Evolutionary conservation across 352 stramenopile genomes (phyloP).

Genomic region (Phytophthora sp.): DNA sequence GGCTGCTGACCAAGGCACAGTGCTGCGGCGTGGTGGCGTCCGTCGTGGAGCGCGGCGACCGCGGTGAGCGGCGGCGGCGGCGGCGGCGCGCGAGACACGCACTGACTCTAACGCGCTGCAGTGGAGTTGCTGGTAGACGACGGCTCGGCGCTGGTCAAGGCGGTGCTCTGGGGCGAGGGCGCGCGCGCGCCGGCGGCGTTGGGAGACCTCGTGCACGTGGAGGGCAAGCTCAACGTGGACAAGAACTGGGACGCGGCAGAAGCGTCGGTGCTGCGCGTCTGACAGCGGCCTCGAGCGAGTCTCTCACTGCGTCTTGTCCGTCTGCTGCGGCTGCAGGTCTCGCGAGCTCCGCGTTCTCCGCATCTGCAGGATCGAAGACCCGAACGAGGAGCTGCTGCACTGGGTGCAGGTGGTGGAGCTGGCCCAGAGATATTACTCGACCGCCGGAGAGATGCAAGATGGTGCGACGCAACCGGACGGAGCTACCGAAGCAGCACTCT

Average conservation of each 20-base stretch:
- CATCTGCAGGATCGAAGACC: constrained; percentile 54
- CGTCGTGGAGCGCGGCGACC: constrained; percentile 53
- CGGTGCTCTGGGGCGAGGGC: constrained; percentile 50
- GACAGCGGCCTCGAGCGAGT: no score
- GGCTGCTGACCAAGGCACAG: constrained; percentile 76
- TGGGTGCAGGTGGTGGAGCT: constrained; percentile 69
- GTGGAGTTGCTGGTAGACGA: constrained; percentile 82
- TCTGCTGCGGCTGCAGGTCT: constrained; percentile 13
- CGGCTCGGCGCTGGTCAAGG: constrained; percentile 66
- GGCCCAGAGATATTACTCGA: constrained; percentile 44
- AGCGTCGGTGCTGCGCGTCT: constrained; percentile 19
- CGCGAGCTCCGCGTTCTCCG: constrained; percentile 67
- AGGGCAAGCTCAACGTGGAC: constrained; percentile 78
- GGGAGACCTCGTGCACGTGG: constrained; percentile 74
- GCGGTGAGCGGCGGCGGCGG: constrained; percentile 56
- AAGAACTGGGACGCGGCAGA: constrained; percentile 40
- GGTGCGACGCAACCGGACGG: background rate
- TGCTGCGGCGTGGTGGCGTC: constrained; percentile 66
- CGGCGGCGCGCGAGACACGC: constrained; percentile 33
- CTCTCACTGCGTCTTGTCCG: no score
- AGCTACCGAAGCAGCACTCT: constrained; percentile 13
- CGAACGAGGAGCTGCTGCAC: constrained; percentile 81
- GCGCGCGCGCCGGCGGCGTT: constrained; percentile 24
- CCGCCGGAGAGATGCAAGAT: background rate
- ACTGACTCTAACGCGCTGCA: constrained; percentile 8